Base-by-base conservation (phyloP, 2,329 filamentous ascomycete genomes). In the Exophiala spinifera region DNA sequence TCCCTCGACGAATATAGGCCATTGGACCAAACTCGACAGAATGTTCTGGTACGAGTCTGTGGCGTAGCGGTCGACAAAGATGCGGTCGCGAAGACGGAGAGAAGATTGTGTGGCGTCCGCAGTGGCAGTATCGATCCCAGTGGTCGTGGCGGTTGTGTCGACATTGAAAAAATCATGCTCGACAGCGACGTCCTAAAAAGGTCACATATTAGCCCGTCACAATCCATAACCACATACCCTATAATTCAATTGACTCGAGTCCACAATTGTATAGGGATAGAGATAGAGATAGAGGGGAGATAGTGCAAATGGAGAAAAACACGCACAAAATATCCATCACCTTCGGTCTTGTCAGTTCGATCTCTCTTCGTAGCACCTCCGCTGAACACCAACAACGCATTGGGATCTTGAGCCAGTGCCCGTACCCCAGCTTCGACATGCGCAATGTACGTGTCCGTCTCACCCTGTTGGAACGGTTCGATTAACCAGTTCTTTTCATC, bases 1-100 rank as follows among this genome's bases (percentile, higher is more conserved):
- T n/a, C 17, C 8, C 17, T 37, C 37, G 3, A 58, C 37, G 25
- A 63, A 56, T 2, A 64, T 21, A 4, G 65, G 72, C 55, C 79
- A 82, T 2, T 77, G 74, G 59, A 86, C 76, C 64, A 95, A 74
- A 11, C 86, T 87, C 67, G 91, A 91, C 14, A 95, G 72, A 4
- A 96, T 73, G 67, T 96, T 96, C 67, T 91, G 86, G 66, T 89
- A 92, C 1, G 87, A 92, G 70, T 96, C 91, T 1, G 92, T 83
- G 0, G 91, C 89, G 51, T 81, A 78, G 7, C 85, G 79, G 66
- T 96, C 91, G 1, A 82, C 65, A 0, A 82, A 66, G 15, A 89
- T 73, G 20, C 75, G 74, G 10, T 40, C 37, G n/a, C 37, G 47
- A 11, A 61, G 49, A 4, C 47, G 45, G 2, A n/a, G n/a, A n/a